Conservation (phyloP, 495 filamentous ascomycete species). For the Podospora australis region DNA sequence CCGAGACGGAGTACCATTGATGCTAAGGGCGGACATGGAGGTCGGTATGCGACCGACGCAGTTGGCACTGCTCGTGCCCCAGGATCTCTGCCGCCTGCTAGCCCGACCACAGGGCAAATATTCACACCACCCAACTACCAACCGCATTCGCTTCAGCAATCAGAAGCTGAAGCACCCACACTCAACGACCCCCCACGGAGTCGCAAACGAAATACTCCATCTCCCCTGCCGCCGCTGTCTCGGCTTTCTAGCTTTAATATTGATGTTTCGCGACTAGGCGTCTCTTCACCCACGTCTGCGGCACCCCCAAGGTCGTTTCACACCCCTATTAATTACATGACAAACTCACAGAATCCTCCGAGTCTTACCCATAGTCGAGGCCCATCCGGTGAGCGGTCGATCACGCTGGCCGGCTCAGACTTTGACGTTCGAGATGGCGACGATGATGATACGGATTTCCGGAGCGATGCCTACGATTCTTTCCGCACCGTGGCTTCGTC, state of each 20-base stretch:
- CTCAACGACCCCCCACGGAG: conserved; percentile 21
- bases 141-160: conserved; percentile 11
- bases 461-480: conserved; percentile 91
- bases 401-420: conserved; percentile 79
- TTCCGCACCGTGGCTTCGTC: conserved; percentile 73
- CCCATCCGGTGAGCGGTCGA: conserved; percentile 56
- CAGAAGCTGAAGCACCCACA: conserved; percentile 17
- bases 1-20: conserved; percentile 35
- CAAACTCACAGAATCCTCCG: conserved; percentile 20
- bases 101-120: conserved; percentile 17
- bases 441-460: conserved; percentile 79
- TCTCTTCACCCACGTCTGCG: conserved; percentile 33
- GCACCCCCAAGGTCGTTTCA: conserved; percentile 17
- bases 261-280: conserved; percentile 41
- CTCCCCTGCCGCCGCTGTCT: conserved; percentile 50
- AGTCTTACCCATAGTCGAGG: conserved; percentile 24
- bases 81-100: conserved; percentile 16
- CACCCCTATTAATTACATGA: conserved; percentile 22
- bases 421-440: conserved; percentile 68
- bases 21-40: conserved; percentile 28
- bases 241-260: conserved; percentile 53
- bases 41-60: conserved; percentile 42
- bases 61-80: conserved; percentile 19
- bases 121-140: conserved; percentile 16
- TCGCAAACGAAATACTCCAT: conserved; percentile 45